Evolutionary conservation across 2,329 filamentous ascomycete genomes (phyloP), one percentile per base, ranked within the genome.

Genomic region (Hypoxylon sp.): DNA sequence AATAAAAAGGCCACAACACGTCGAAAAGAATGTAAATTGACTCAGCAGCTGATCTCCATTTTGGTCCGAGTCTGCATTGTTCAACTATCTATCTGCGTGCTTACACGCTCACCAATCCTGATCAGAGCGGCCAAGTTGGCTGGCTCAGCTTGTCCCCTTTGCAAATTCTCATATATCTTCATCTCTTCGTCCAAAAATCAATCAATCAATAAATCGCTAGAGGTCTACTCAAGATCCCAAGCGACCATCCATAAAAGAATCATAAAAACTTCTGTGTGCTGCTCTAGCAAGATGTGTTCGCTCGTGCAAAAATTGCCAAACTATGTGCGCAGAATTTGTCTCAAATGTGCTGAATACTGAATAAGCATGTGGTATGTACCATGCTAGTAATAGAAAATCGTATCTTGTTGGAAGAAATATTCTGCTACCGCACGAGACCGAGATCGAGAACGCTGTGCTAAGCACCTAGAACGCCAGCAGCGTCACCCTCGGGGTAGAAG

Each of bases 401-500:
- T n/a, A 29, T 52, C 46, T 31, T 37, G 42, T 11, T n/a, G 21
- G 29, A 17, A 42, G 11, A 19, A 10, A 21, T 17, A 19, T 6
- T 29, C 31, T 27, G 44, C 13, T 19, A 19, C 13, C 17, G 17
- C 17, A 19, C 6, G 21, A 21, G 21, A 31, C 19, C 6, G 11
- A 31, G 48, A 31, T 29, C 6, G 11, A 31, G 48, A 11, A 47
- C 24, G 11, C 10, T 62, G 24, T 64, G 29, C 54, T 72, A 77
- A 24, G 68, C 72, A 51, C 76, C 77, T 72, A 71, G 73, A 11
- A 71, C 54, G 62, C 83, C 88, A 3, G 84, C 82, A 13, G 88
- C 82, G 2, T 78, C 72, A 1, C 80, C 81, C 37, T 82, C 81
- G 0, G 90, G 90, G 67, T 91, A 92, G 75, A 89, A 92, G 74